Conservation (phyloP, 129 eudicot genomes). For the Flaveria linearis region DNA sequence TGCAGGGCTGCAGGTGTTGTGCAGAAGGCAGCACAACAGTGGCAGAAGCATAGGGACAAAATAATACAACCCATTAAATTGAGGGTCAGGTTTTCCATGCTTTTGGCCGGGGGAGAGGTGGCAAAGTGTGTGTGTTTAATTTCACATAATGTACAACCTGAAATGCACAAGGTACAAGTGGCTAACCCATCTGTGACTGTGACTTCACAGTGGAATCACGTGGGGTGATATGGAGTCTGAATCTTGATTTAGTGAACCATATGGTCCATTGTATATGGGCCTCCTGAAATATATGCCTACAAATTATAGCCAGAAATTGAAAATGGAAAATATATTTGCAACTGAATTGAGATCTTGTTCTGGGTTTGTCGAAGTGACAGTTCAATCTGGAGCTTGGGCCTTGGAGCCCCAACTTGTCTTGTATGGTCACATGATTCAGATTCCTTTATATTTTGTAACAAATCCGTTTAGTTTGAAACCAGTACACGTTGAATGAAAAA, state of each 20-base stretch:
- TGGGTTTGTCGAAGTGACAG: neutral
- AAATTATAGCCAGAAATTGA: no score
- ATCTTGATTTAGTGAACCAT: slow-evolving; percentile 1
- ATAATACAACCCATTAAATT: slow-evolving; percentile 16
- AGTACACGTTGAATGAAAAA: no score
- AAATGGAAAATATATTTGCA: no score
- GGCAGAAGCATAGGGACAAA: slow-evolving; percentile 20
- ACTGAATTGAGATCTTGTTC: neutral
- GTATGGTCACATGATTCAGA: neutral
- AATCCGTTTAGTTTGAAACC: neutral
- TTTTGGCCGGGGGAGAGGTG: slow-evolving; percentile 23
- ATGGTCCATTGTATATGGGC: slow-evolving; percentile 13
- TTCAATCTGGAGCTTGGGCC: neutral
- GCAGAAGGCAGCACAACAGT: slow-evolving; percentile 31
- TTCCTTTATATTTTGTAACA: neutral
- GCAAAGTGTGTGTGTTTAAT: slow-evolving; percentile 15
- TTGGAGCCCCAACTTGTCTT: neutral
- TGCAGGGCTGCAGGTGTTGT: slow-evolving; percentile 40
- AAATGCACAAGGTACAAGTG: neutral
- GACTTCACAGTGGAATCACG: slow-evolving; percentile 24
- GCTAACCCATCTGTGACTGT: neutral
- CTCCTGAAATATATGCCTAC: neutral
- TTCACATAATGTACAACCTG: neutral
- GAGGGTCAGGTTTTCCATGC: slow-evolving; percentile 24
- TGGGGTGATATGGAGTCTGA: slow-evolving; percentile 16